A percentile compares a stretch with the other conserved stretches of the same genome.
Evolutionary conservation across 768 basidiomycete species (phyloP).

Genomic region (Boletus reticulatus): DNA sequence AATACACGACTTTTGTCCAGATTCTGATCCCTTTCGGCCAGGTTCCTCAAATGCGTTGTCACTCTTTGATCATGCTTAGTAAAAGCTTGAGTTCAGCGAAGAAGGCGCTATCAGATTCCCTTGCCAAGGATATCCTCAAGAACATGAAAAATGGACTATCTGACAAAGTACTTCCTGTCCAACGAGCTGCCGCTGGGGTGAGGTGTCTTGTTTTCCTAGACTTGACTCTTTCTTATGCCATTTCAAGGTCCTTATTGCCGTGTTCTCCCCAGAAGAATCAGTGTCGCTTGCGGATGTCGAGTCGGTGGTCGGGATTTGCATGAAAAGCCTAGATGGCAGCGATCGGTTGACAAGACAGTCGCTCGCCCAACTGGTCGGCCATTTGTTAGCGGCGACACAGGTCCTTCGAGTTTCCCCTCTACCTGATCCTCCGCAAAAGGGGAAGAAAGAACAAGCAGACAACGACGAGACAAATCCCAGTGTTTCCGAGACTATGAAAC

Average conservation of each 20-base stretch:
- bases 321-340: conserved; percentile 74
- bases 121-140: conserved; percentile 80
- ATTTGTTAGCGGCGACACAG: conserved; percentile 83
- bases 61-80: conserved; percentile 73
- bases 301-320: conserved; percentile 58
- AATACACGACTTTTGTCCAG: not conserved
- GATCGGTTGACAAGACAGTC: conserved; percentile 84
- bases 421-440: conserved; percentile 52
- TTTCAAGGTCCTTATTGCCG: conserved; percentile 48
- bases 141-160: conserved; percentile 69
- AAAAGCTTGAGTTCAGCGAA: conserved; percentile 81
- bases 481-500: conserved; percentile 55
- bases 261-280: conserved; percentile 57
- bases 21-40: conserved; percentile 29
- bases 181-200: conserved; percentile 81
- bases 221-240: conserved; percentile 15
- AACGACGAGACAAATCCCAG: conserved; percentile 52
- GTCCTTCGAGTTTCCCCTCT: conserved; percentile 50
- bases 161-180: conserved; percentile 84
- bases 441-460: conserved; percentile 60
- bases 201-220: conserved; percentile 12
- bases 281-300: conserved; percentile 75
- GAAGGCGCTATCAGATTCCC: conserved; percentile 77
- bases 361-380: conserved; percentile 77
- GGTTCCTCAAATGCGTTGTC: conserved; percentile 80